These are phyloP conservation scores for Chaetomium olivaceum DNA, from an alignment of 2,329 filamentous ascomycete genomes.

Conservation along the genomic window DNA sequence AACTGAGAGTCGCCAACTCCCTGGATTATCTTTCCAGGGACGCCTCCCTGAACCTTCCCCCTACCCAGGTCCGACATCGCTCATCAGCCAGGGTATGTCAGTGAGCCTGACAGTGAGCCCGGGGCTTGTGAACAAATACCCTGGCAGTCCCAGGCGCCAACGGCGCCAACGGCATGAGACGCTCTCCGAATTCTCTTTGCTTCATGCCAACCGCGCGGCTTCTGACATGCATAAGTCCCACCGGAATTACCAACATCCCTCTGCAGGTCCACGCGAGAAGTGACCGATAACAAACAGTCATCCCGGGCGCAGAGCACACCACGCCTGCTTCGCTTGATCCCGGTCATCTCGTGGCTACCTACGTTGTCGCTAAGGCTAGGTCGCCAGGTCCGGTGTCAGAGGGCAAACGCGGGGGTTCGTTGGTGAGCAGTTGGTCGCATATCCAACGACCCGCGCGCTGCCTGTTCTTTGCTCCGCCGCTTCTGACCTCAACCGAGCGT, in stretches of 20 bases:
- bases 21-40: not conserved
- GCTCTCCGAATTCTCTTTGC: too few species aligned
- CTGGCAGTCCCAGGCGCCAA: not conserved
- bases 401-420: not conserved
- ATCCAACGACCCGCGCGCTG: too few species aligned
- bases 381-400: not conserved
- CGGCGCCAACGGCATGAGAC: not conserved
- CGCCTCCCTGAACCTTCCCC: not conserved
- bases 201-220: not conserved
- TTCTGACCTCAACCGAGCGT: not conserved
- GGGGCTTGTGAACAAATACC: slow-evolving; percentile 14
- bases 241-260: not conserved
- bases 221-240: not conserved
- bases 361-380: not conserved
- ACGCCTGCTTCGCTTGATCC: not conserved
- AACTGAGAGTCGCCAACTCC: not conserved
- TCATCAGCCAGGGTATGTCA: not conserved
- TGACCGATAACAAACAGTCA: not conserved
- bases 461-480: not conserved
- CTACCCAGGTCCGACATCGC: not conserved
- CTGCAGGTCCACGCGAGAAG: not conserved
- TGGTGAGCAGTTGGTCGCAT: not conserved
- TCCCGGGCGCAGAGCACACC: not conserved
- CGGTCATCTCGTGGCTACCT: not conserved
- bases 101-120: slow-evolving; percentile 16